Conservation (phyloP, 345 rosid genomes). For the Euclidium syriacum region DNA sequence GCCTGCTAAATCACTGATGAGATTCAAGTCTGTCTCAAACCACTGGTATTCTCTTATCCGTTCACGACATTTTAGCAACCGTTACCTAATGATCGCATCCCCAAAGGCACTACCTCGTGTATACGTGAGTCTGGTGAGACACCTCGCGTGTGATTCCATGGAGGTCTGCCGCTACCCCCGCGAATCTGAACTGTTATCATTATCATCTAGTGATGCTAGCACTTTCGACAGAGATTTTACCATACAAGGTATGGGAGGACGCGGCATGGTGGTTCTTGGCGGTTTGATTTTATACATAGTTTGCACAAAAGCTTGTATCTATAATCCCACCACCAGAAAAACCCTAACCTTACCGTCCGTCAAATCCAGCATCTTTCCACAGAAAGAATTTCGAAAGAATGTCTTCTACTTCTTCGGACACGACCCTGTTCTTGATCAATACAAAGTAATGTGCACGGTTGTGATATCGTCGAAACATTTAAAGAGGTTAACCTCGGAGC, state of each 20-base stretch:
- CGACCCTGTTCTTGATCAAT: slow-evolving; percentile 11
- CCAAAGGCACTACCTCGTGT: background rate
- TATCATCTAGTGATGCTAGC: background rate
- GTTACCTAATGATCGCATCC: background rate
- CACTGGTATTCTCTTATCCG: background rate
- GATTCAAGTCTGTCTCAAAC: slow-evolving; percentile 4
- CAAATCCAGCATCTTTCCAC: background rate
- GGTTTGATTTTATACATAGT: slow-evolving; percentile 1
- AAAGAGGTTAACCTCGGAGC: background rate
- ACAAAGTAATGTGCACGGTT: background rate
- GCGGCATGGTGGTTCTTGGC: background rate
- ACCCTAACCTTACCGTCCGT: background rate
- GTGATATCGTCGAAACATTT: rapidly evolving
- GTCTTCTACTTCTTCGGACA: background rate
- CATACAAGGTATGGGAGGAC: slow-evolving; percentile 4
- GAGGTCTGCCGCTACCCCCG: background rate
- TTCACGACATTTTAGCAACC: background rate
- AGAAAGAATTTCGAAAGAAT: rapidly evolving
- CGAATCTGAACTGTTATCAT: background rate
- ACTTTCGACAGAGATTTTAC: background rate
- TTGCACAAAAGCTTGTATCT: background rate
- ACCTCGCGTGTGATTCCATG: background rate
- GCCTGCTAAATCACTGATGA: background rate
- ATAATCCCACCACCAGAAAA: slow-evolving; percentile 12
- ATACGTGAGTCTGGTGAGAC: background rate